Evolutionary conservation across 208 protist species (phyloP), one percentile per base, ranked within the genome.

Genomic region (Naegleria lovaniensis): DNA sequence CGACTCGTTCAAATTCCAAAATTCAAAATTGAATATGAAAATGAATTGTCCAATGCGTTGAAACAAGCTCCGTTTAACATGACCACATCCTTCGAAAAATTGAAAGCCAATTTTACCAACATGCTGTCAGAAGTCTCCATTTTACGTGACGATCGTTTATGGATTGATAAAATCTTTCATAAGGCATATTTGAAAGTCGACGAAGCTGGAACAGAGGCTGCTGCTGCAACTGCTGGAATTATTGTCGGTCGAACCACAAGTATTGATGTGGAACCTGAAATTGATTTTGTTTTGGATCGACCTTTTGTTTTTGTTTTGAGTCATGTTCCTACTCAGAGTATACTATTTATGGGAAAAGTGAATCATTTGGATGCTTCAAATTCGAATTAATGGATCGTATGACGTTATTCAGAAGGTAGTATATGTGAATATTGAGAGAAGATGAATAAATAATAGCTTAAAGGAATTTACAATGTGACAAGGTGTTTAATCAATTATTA

Each of bases 171-270:
- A 15, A 39, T 88, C 25, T 29, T 88, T 58, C 85, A 88, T n/a
- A 58, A 88, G n/a, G 9, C 85, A 2, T 58, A 43, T 38, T 38
- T 88, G 5, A n/a, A 38, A 59, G 85, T 88, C 0, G 41, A 88
- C 58, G 85, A 88, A 58, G 0, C 6, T 5, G 85, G 85, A 33
- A 88, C 85, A 0, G 85, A 88, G 40, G 85, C 85, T 22, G 85
- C 85, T 29, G 85, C 85, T 38, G 85, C 85, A 7, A 88, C 85
- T n/a, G 85, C 29, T 88, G 40, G 13, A 29, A 88, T 29, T 29
- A 43, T 88, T 19, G 41, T 88, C 1, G 6, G 29, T 36, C 0
- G 29, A 9, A 79, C 41, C 4, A 58, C 6, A 59, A 36, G 41
- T 15, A 40, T 88, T 36, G 38, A 43, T 33, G 5, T 19, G 0